Percentiles rank a stretch among this genome's conserved stretches.
phyloP scores from a whole-genome alignment of 2,329 filamentous ascomycete species.

The Colletotrichum echinochloae region DNA sequence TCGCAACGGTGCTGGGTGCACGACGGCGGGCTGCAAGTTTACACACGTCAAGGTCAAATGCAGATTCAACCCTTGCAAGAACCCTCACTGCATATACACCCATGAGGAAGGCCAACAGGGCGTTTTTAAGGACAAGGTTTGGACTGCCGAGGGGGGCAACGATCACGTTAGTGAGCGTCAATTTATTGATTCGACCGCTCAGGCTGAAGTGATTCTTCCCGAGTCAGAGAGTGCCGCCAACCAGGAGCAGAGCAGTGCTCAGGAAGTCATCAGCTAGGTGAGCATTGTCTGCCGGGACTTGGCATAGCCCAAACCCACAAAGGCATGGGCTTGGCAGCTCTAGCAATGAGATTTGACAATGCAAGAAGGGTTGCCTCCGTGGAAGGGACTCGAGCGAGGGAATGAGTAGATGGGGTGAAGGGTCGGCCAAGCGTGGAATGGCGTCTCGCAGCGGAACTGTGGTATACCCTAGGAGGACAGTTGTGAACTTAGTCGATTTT shows the following conservation, averaged over 20 bases:
- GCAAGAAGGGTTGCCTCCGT: conserved; percentile 9
- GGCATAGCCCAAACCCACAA: background rate
- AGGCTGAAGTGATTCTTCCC: conserved; percentile 80
- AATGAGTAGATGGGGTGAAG: background rate
- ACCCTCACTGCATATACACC: conserved; percentile 88
- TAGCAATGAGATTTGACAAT: background rate
- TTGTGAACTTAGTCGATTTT: background rate
- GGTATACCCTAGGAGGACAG: conserved; percentile 11
- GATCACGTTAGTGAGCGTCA: conserved; percentile 88
- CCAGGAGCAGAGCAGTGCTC: conserved; percentile 54
- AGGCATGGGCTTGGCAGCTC: background rate
- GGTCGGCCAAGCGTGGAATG: conserved; percentile 2
- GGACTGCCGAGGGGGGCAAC: conserved; percentile 73
- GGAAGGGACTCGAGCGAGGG: conserved; percentile 4
- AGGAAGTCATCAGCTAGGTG: conserved; percentile 52
- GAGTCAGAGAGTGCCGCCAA: conserved; percentile 54
- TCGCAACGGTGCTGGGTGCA: conserved; percentile 91
- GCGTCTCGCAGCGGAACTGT: conserved; percentile 11
- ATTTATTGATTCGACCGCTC: conserved; percentile 78
- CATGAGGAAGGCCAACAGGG: conserved; percentile 92
- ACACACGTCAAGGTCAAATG: conserved; percentile 87
- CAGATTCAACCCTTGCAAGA: conserved; percentile 92
- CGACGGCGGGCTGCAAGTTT: conserved; percentile 85
- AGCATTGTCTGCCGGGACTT: background rate
- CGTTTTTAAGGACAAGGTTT: conserved; percentile 88